These are phyloP conservation scores for Eurotiales sp. DNA, from an alignment of 2,329 filamentous ascomycete genomes.

Conservation along the genomic window DNA sequence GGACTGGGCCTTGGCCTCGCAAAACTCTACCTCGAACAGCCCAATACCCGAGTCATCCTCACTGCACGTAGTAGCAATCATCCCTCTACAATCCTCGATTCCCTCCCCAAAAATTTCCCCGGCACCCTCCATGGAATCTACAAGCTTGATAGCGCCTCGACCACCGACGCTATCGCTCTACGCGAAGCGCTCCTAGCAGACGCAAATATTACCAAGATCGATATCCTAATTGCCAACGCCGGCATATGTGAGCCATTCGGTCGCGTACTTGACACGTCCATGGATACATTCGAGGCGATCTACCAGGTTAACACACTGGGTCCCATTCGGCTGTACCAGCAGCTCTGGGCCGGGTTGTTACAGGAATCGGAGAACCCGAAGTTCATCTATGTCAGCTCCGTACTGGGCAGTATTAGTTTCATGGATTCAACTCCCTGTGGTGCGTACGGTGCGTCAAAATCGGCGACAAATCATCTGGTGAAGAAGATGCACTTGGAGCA, in stretches of 20 bases:
- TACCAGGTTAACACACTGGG: constrained; percentile 9
- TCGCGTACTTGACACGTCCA: neutral
- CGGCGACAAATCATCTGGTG: constrained; percentile 10
- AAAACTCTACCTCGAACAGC: constrained; percentile 8
- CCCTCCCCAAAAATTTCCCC: neutral
- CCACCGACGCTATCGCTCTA: constrained; percentile 6
- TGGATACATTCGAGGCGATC: constrained; percentile 2
- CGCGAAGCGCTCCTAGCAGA: neutral
- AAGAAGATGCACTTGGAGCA: constrained; percentile 13
- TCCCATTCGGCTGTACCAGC: constrained; percentile 11
- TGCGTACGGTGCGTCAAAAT: constrained; percentile 9
- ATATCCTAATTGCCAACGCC: constrained; percentile 14
- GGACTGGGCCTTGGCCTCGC: constrained; percentile 13
- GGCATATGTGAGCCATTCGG: constrained; percentile 8
- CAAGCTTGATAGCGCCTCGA: constrained; percentile 14
- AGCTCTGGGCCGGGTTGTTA: constrained; percentile 7
- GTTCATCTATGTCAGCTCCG: constrained; percentile 5
- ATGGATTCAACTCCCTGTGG: constrained; percentile 7
- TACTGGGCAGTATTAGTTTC: neutral
- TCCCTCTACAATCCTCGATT: neutral
- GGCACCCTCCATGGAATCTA: constrained; percentile 10
- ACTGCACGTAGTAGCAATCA: constrained; percentile 6
- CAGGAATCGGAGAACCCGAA: constrained; percentile 6
- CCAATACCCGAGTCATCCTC: constrained; percentile 12
- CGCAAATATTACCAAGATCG: constrained; percentile 2